Base-by-base conservation (phyloP, 306 rosid genomes). In the Lagenaria siceraria region DNA sequence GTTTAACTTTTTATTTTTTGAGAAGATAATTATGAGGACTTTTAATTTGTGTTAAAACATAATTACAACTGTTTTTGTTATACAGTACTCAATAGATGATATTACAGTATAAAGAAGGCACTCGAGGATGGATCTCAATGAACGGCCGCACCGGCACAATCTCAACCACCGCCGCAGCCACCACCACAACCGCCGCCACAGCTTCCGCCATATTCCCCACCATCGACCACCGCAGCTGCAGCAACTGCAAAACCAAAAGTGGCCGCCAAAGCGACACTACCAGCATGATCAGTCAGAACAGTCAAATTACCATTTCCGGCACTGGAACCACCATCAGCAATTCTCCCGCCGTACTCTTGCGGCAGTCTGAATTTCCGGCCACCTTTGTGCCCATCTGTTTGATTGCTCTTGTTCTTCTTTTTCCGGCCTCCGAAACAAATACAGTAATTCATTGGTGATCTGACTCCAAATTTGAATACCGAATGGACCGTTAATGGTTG, bases 261-360 rank as follows among this genome's bases (percentile, higher is more conserved):
- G 1, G 77, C 46, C 2, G 48, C 77, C 38, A 31, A 31, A 8
- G 49, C 61, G 2, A 49, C 31, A 53, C 61, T 64, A n/a, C 62
- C 43, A 74, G n/a, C 78, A 53, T 54, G 55, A 74, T 35, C 63
- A 52, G 63, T 74, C 21, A 74, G 9, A 74, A 74, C 48, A 51
- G 78, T 36, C 78, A 53, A 51, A 13, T 48, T 25, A 73, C 78
- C 78, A 53, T n/a, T 48, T 29, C 63, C 63, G 1, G 22, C 15
- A 29, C 8, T 19, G 22, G 18, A 7, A 17, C 13, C 76, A 22
- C 24, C 36, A 31, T 3, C 19, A 3, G 18, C 22, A 3, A 48
- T 19, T 51, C 46, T 24, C 1, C 62, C 77, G 3, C 25, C 29
- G 46, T 52, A 8, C n/a, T 63, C 77, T 52, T 18, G 17, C 6